Evolutionary conservation across 768 basidiomycete genomes (phyloP), one percentile per base, ranked within the genome.

Genomic region (Antrodiella citrinella): DNA sequence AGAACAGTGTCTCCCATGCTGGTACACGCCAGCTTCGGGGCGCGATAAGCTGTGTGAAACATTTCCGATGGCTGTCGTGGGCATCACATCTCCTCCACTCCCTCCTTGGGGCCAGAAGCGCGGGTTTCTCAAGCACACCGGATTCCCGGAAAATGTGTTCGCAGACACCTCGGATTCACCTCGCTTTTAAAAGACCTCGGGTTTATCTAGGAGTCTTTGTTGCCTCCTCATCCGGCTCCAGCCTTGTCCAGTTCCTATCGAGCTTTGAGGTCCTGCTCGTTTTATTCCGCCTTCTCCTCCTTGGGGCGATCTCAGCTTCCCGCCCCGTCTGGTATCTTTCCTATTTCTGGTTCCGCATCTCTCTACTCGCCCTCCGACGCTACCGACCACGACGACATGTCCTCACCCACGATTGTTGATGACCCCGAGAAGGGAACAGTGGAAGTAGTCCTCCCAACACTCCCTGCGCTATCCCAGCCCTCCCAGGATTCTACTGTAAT

Each of bases 401-500:
- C 63, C 45, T 30, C 39, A 13, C 40, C 52, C 11, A 26, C 50
- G 18, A 38, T 55, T 39, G 50, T 62, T 38, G 62, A 65, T 44
- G 63, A 61, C 38, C 62, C 64, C 11, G 65, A 67, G 58, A 62
- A 61, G 54, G 64, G 58, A 13, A 57, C 52, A 19, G 45, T 57
- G n/a, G 62, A 42, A 10, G 44, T 56, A 38, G 54, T 49, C 53
- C 50, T 38, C 41, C 53, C 45, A 41, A 52, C 13, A 49, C 53
- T 35, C 30, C 30, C 30, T 7, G 30, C 15, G 15, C 30, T 35
- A 4, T 51, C 51, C 12, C 30, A 35, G 30, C 7, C 15, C 15
- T 35, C 30, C 15, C 30, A 35, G 7, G 30, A 35, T 35, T 7
- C 30, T 35, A 35, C 30, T 7, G 15, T 35, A 7, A 35, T 7